A percentile compares a stretch with the other conserved stretches of the same genome.
These are phyloP conservation scores for Codiaeum variegatum DNA, from an alignment of 441 rosid species.

Conservation along the genomic window DNA sequence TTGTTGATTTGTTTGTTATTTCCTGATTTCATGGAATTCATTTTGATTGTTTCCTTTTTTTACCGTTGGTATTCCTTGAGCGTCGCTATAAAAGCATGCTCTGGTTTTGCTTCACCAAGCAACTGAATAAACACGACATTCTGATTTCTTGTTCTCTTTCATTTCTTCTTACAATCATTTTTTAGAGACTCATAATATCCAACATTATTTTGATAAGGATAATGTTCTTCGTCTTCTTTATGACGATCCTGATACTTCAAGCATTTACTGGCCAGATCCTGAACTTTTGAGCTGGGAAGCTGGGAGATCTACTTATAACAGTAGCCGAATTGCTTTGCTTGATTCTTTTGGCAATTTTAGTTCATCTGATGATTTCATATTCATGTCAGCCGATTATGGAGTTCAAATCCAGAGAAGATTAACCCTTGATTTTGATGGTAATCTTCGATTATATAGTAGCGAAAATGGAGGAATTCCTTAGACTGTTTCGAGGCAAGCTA, in stretches of 20 bases:
- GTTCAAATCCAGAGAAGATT: not conserved
- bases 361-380: not conserved
- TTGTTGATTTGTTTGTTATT: too few relatives aligned
- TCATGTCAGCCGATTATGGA: constrained; percentile 6
- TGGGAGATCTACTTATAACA: constrained; percentile 1
- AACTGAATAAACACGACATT: too few relatives aligned
- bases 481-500: constrained; percentile 6
- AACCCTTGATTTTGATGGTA: not conserved
- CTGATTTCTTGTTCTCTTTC: too few relatives aligned
- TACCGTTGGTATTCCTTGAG: too few relatives aligned
- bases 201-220: not conserved
- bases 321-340: not conserved
- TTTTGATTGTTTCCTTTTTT: too few relatives aligned
- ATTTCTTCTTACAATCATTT: too few relatives aligned
- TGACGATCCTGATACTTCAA: constrained; percentile 3
- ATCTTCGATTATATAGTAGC: constrained; percentile 7
- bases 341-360: not conserved
- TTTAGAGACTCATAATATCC: too few relatives aligned
- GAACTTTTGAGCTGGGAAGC: not conserved
- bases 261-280: constrained; percentile 1
- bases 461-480: not conserved
- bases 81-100: too few relatives aligned
- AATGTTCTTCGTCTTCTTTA: constrained; percentile 5
- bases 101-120: too few relatives aligned
- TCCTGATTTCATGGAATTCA: too few relatives aligned